Evolutionary conservation across 208 protist species (phyloP), one percentile per base, ranked within the genome.

Genomic region (Trypanosoma caninum): DNA sequence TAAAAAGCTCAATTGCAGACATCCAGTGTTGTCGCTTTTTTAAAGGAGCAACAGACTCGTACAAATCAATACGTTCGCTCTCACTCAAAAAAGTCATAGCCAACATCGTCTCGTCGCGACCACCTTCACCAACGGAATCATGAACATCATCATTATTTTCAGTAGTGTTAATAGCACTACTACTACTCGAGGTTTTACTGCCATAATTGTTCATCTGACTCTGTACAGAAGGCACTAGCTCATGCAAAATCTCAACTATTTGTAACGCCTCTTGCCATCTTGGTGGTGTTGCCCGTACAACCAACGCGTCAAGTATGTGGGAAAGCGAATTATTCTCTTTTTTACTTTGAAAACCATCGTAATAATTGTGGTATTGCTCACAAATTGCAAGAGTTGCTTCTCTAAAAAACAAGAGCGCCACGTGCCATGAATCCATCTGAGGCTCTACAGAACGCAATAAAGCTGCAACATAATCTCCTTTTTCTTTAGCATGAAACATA

Each of bases 1-100:
- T 74, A 57, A 89, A 82, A 11, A 86, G 48, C 14, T 59, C 54
- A 13, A 82, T 50, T 1, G 74, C 83, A 13, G 64, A 65, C 14
- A 52, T 55, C 18, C 75, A 65, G 34, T 62, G 34, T 6, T 65
- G 65, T 20, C 25, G 38, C 23, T 51, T 51, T 27, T 65, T 71
- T 2, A 83, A 48, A 18, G 65, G 60, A 7, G 27, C 51, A 54
- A 84, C 5, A 16, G 65, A 41, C 44, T 61, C 56, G 25, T 69
- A 74, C 4, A 84, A 57, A 53, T 67, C 57, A 37, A 72, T 69
- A 35, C 70, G 82, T 44, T 79, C 74, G 6, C 23, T 52, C 2
- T 64, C 48, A 1, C 47, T 74, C 23, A 88, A 59, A 11, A 65
- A 75, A 2, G 40, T 61, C 23, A 70, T 65, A 9, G 56, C 14